Base-by-base conservation (phyloP, 108 stramenopile species). In the Bacterosira constricta region DNA sequence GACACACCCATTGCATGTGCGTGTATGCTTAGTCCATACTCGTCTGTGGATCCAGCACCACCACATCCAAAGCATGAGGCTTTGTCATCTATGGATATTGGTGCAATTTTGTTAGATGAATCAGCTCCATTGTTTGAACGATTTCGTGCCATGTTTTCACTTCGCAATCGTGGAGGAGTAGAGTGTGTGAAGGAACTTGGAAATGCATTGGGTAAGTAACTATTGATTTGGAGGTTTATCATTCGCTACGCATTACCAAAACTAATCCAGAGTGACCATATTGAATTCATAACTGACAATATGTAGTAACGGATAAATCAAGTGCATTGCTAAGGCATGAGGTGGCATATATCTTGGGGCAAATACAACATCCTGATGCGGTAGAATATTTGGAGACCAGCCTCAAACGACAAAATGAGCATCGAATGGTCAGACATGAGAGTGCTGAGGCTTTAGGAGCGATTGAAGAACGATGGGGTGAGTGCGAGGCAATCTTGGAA, bases 371-470 rank as follows among this genome's bases (percentile, higher is more conserved):
- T 89, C 80, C 95, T 10, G 77, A 79, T 38, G 81, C 93, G 1
- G 88, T 96, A 36, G 73, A 87, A 35, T 94, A 89, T 38, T 77
- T 99, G 46, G 86, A 57, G 20, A 73, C 32, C 35, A 82, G 83
- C 20, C 81, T 99, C 12, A 56, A 74, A 41, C 66, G 95, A 47
- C 31, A 26, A n/a, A 75, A 71, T 15, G 98, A 98, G 82, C 98
- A 99, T 79, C 69, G 73, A 34, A 98, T 99, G 95, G 98, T 97
- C 4, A 84, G 98, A 47, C 98, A 98, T 77, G 97, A 99, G 77
- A 91, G 91, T 47, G 98, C 98, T 1, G 99, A 99, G 79, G 99
- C 99, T 3, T 79, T 99, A n/a, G 99, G 99, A 10, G 99, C 99
- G 7, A 96, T 99, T 41, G 88, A 87, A 21, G 86, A 83, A 36